Conservation (phyloP, 2,329 filamentous ascomycete species). For the Colletotrichum sp. region DNA sequence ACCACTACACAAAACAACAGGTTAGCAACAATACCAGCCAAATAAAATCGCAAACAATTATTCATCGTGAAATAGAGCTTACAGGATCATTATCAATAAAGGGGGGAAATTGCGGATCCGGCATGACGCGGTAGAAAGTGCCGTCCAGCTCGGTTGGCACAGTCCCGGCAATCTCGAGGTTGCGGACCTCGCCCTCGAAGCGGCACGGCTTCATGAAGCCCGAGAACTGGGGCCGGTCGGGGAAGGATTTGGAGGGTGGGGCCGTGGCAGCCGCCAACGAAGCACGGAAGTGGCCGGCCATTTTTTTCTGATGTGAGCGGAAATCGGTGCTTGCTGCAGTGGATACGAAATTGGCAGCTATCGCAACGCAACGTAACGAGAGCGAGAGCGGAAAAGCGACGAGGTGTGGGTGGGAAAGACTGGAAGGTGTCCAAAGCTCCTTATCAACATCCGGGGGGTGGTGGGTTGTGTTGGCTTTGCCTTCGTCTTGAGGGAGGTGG, state of each 20-base stretch:
- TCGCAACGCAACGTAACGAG: neutral
- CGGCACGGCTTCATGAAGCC: slow-evolving; percentile 20
- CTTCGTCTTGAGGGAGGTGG: neutral
- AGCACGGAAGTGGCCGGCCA: slow-evolving; percentile 15
- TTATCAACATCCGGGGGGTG: neutral
- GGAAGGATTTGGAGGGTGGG: neutral
- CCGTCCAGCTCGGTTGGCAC: slow-evolving; percentile 28
- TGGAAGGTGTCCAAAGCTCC: neutral
- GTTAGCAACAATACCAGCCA: neutral
- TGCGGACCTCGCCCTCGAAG: slow-evolving; percentile 19
- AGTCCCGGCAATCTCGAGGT: slow-evolving; percentile 24
- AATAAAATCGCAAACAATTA: fast-evolving
- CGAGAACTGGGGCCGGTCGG: slow-evolving; percentile 17
- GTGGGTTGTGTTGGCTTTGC: neutral
- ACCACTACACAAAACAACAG: slow-evolving; percentile 30
- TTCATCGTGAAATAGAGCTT: neutral
- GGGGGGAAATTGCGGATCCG: slow-evolving; percentile 42
- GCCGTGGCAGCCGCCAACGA: neutral
- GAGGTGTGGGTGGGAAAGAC: neutral
- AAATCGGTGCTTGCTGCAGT: neutral
- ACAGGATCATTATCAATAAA: slow-evolving; percentile 12
- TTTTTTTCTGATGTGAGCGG: neutral
- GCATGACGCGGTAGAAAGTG: slow-evolving; percentile 40
- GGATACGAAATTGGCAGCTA: neutral
- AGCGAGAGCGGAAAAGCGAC: neutral